Evolutionary conservation across 1,284 basidiomycete genomes (phyloP).

Genomic region (Caloboletus inedulis): DNA sequence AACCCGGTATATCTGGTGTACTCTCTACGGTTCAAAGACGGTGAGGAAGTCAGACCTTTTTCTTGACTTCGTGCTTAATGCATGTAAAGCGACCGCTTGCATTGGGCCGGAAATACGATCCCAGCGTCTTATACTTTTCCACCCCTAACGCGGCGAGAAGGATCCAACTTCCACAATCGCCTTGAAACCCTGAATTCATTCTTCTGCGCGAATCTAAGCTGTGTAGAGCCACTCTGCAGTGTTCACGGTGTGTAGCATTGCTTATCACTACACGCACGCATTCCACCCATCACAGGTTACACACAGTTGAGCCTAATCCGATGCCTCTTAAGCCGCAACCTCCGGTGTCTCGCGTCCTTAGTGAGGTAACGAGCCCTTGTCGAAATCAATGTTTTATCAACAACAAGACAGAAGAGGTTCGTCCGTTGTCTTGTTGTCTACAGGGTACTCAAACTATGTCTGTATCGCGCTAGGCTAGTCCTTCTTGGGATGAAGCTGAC

Average conservation of each 20-base stretch:
- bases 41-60: slow-evolving; percentile 26
- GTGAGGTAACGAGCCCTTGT: slow-evolving; percentile 33
- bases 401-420: slow-evolving; percentile 20
- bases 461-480: slow-evolving; percentile 8
- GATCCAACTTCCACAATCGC: slow-evolving; percentile 27
- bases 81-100: slow-evolving; percentile 24
- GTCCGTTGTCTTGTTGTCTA: background rate
- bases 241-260: slow-evolving; percentile 42
- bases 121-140: slow-evolving; percentile 19
- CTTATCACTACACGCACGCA: slow-evolving; percentile 14
- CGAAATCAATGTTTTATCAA: slow-evolving; percentile 40
- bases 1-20: slow-evolving; percentile 28
- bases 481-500: slow-evolving; percentile 25
- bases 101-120: slow-evolving; percentile 28
- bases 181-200: slow-evolving; percentile 37
- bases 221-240: slow-evolving; percentile 48
- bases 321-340: slow-evolving; percentile 30
- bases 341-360: slow-evolving; percentile 21
- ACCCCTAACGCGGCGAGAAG: slow-evolving; percentile 16
- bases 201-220: slow-evolving; percentile 56
- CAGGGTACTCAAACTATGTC: background rate
- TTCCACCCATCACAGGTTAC: slow-evolving; percentile 16
- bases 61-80: background rate
- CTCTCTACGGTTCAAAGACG: slow-evolving; percentile 34
- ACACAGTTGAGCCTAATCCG: slow-evolving; percentile 34